Evolutionary conservation across 768 basidiomycete genomes (phyloP).

Genomic region (Macrolepiota dolichaula): DNA sequence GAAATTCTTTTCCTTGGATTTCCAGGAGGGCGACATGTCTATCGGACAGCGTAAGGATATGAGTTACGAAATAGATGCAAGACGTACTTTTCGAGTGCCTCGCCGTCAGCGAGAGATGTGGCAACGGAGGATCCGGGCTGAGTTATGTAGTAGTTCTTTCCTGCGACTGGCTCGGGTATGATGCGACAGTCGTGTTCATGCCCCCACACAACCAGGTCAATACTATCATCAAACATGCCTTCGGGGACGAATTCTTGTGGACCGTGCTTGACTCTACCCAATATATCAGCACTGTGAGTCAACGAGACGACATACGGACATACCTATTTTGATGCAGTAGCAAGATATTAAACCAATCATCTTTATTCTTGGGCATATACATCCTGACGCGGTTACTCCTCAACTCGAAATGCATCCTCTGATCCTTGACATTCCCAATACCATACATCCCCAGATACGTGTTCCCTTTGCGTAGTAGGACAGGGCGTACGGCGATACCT

Average conservation of each 20-base stretch:
- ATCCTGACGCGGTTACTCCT: constrained; percentile 91
- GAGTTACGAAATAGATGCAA: not conserved
- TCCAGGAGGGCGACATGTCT: constrained; percentile 91
- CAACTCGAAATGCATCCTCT: constrained; percentile 94
- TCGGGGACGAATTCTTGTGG: constrained; percentile 95
- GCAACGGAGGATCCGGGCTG: constrained; percentile 97
- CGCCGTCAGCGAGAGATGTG: constrained; percentile 91
- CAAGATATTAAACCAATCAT: constrained; percentile 93
- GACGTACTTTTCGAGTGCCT: constrained; percentile 83
- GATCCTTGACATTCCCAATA: constrained; percentile 95
- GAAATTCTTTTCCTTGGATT: constrained; percentile 85
- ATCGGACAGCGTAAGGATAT: not conserved
- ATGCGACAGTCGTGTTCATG: constrained; percentile 98
- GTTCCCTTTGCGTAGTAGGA: constrained; percentile 86
- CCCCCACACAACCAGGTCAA: constrained; percentile 95
- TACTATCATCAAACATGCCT: constrained; percentile 93
- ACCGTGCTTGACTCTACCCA: constrained; percentile 81
- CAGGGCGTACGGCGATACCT: constrained; percentile 85
- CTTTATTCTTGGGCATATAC: constrained; percentile 91
- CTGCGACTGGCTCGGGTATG: constrained; percentile 85
- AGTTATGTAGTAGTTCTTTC: constrained; percentile 86
- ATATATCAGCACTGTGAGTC: not conserved
- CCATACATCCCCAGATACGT: constrained; percentile 92
- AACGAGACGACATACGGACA: constrained; percentile 18
- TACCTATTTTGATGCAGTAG: constrained; percentile 96